Evolutionary conservation across 495 filamentous ascomycete genomes (phyloP).

Genomic region (Astrocystis sublimbata): DNA sequence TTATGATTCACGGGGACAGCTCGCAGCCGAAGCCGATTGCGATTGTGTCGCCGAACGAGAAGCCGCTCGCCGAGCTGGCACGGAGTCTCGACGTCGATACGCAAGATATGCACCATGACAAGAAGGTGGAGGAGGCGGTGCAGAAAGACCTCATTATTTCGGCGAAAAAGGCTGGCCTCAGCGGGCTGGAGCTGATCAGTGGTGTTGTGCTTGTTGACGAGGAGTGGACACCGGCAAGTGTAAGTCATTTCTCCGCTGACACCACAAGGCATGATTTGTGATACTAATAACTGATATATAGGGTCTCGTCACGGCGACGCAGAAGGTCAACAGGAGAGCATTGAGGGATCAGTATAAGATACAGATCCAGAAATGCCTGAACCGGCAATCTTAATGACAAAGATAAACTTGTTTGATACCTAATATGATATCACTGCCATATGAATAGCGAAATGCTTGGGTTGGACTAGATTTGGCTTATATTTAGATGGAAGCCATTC

Average conservation of each 20-base stretch:
- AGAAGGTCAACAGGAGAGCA: constrained; percentile 61
- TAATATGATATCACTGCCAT: not conserved
- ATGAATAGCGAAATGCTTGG: not conserved
- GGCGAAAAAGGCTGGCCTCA: constrained; percentile 54
- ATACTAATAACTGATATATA: constrained; percentile 35
- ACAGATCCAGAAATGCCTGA: constrained; percentile 53
- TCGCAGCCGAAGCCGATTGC: constrained; percentile 56
- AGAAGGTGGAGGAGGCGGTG: constrained; percentile 52
- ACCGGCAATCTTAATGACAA: constrained; percentile 11
- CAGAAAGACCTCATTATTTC: constrained; percentile 55
- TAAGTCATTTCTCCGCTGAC: constrained; percentile 31
- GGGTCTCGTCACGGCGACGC: constrained; percentile 62
- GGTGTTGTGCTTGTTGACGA: constrained; percentile 63
- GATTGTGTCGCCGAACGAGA: constrained; percentile 58
- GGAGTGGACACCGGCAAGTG: constrained; percentile 66
- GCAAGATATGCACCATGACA: constrained; percentile 42
- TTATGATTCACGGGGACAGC: constrained; percentile 60
- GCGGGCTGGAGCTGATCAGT: constrained; percentile 57
- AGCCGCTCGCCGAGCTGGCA: constrained; percentile 53
- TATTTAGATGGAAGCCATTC: not conserved
- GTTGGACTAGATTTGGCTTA: not conserved
- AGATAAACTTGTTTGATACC: too few relatives aligned
- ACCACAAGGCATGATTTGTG: not conserved
- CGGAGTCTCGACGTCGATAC: constrained; percentile 51
- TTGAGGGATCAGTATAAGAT: constrained; percentile 56